Evolutionary conservation across 2,329 filamentous ascomycete genomes (phyloP).

Genomic region (Mariannaea elegans): DNA sequence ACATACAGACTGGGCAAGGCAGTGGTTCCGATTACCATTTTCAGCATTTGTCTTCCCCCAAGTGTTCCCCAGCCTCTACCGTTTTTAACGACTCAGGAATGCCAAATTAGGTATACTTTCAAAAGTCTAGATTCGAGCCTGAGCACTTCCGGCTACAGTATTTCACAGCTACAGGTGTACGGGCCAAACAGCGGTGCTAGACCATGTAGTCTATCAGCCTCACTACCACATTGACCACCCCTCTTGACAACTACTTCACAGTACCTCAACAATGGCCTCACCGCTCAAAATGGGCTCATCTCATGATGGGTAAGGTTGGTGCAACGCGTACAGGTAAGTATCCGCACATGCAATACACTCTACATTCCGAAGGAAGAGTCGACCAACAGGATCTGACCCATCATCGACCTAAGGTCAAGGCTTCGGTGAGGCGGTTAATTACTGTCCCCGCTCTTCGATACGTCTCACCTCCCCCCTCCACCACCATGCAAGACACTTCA

Average conservation of each 20-base stretch:
- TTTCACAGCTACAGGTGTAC: too few species aligned
- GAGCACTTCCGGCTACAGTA: too few species aligned
- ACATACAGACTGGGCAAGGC: too few species aligned
- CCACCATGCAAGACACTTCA: conserved; percentile 10
- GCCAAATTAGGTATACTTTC: neutral
- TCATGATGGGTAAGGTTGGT: neutral
- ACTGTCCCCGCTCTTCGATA: neutral
- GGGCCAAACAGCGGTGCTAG: too few species aligned
- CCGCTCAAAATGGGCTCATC: conserved; percentile 12
- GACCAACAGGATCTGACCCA: neutral
- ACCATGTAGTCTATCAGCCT: too few species aligned
- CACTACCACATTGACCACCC: neutral
- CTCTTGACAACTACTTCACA: neutral
- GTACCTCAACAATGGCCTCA: conserved; percentile 1
- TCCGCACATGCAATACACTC: neutral
- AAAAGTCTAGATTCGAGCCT: too few species aligned
- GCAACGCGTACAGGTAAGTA: neutral
- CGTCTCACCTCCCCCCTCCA: neutral
- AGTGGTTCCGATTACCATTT: neutral
- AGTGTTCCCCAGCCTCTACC: too few species aligned
- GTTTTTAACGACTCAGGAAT: too few species aligned
- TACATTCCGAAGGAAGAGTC: too few species aligned
- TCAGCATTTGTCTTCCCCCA: neutral
- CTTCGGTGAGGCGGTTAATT: conserved; percentile 5
- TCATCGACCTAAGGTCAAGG: neutral